Percentiles rank a stretch among this genome's conserved stretches.
phyloP scores from a whole-genome alignment of 495 filamentous ascomycete species.

The Trichoderma erinaceum region DNA sequence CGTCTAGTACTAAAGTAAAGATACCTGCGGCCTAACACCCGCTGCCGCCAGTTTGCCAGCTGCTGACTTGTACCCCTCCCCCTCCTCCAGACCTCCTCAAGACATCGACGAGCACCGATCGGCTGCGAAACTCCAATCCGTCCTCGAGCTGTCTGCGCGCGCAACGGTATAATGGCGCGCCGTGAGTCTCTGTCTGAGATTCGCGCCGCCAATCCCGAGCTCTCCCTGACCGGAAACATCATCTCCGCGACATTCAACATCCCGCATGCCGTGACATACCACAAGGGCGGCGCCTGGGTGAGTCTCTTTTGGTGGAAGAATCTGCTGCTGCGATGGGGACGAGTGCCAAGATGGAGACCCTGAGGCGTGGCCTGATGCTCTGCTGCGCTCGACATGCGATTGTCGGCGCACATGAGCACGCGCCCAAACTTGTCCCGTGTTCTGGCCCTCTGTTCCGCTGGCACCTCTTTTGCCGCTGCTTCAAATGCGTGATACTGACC shows the following conservation, averaged over 20 bases:
- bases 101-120: neutral
- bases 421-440: neutral
- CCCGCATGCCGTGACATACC: slow-evolving; percentile 65
- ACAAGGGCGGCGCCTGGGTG: slow-evolving; percentile 70
- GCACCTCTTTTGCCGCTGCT: neutral
- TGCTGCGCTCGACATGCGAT: neutral
- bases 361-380: neutral
- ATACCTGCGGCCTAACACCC: neutral
- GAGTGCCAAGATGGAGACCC: neutral
- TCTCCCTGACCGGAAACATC: slow-evolving; percentile 71
- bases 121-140: neutral
- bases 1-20: neutral
- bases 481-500: neutral
- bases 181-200: slow-evolving; percentile 49
- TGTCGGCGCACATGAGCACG: neutral
- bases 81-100: neutral
- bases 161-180: slow-evolving; percentile 32
- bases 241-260: slow-evolving; percentile 85
- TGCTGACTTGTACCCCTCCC: slow-evolving; percentile 12
- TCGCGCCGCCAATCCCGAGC: slow-evolving; percentile 54
- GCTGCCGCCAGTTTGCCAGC: slow-evolving; percentile 1
- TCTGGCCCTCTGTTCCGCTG: neutral
- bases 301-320: slow-evolving; percentile 21
- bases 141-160: slow-evolving; percentile 41
- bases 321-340: neutral